These are phyloP conservation scores for Penicillium tannophilum DNA, from an alignment of 495 filamentous ascomycete species.

Conservation along the genomic window DNA sequence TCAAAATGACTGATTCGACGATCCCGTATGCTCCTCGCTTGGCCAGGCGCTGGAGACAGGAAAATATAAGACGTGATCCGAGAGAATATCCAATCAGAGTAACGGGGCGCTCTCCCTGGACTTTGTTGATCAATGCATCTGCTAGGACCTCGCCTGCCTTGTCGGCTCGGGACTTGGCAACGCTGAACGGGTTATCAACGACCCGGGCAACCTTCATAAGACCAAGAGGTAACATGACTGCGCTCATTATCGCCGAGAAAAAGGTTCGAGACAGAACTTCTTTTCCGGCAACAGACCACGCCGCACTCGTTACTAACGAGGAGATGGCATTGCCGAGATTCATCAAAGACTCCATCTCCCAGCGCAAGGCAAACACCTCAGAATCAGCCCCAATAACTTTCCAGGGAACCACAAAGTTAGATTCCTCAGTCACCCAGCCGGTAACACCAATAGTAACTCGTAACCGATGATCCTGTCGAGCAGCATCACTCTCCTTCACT, in stretches of 20 bases:
- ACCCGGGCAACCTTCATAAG: slow-evolving; percentile 78
- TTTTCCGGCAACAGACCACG: slow-evolving; percentile 75
- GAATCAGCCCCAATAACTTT: slow-evolving; percentile 64
- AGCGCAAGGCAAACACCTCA: slow-evolving; percentile 83
- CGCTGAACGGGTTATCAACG: slow-evolving; percentile 87
- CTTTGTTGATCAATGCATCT: slow-evolving; percentile 83
- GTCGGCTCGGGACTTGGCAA: slow-evolving; percentile 79
- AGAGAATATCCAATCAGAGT: slow-evolving; percentile 87
- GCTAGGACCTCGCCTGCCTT: slow-evolving; percentile 86
- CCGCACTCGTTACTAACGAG: slow-evolving; percentile 70
- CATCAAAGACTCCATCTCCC: slow-evolving; percentile 76
- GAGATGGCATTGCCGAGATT: slow-evolving; percentile 77
- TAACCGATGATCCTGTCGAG: slow-evolving; percentile 62
- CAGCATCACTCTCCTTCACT: slow-evolving; percentile 46
- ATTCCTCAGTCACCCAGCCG: slow-evolving; percentile 75
- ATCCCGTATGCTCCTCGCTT: slow-evolving; percentile 81
- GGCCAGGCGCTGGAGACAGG: slow-evolving; percentile 74
- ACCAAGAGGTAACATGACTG: slow-evolving; percentile 73
- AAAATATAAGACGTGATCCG: slow-evolving; percentile 87
- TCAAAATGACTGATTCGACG: slow-evolving; percentile 80
- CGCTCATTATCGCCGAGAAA: slow-evolving; percentile 69
- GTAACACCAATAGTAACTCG: slow-evolving; percentile 81
- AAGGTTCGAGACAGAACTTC: slow-evolving; percentile 79
- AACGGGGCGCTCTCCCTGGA: slow-evolving; percentile 86
- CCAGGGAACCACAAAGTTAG: slow-evolving; percentile 77